These are phyloP conservation scores for Calonectria honghensis DNA, from an alignment of 2,329 filamentous ascomycete genomes.

Conservation along the genomic window DNA sequence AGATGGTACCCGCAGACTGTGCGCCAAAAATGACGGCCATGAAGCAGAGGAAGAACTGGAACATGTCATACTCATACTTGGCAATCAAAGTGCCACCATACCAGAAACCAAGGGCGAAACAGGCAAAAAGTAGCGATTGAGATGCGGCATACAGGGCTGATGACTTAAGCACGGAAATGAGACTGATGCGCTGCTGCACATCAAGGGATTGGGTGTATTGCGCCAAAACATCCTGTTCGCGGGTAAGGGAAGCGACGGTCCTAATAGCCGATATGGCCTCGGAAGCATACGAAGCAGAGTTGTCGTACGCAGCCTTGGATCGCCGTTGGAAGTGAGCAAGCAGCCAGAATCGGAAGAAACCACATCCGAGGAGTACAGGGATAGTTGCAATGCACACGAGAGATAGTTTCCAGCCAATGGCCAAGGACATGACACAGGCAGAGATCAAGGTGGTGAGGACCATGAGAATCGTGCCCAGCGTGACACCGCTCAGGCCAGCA, in stretches of 20 bases:
- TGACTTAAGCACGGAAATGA: slow-evolving; percentile 85
- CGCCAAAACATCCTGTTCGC: slow-evolving; percentile 86
- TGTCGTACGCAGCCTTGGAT: slow-evolving; percentile 86
- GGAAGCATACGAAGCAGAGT: slow-evolving; percentile 90
- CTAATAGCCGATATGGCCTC: slow-evolving; percentile 96
- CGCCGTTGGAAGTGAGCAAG: slow-evolving; percentile 86
- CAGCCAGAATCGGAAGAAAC: slow-evolving; percentile 92
- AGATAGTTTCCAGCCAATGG: slow-evolving; percentile 90
- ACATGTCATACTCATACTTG: slow-evolving; percentile 81
- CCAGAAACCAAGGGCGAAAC: slow-evolving; percentile 93
- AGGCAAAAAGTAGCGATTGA: slow-evolving; percentile 89
- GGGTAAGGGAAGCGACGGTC: slow-evolving; percentile 92
- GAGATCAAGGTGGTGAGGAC: slow-evolving; percentile 87
- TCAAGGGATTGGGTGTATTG: slow-evolving; percentile 82
- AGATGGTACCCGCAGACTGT: slow-evolving; percentile 92
- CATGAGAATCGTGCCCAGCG: slow-evolving; percentile 89
- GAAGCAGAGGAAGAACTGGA: slow-evolving; percentile 96
- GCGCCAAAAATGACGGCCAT: slow-evolving; percentile 91
- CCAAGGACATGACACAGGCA: slow-evolving; percentile 81
- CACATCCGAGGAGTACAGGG: slow-evolving; percentile 84
- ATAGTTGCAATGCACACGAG: slow-evolving; percentile 88
- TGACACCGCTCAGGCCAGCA: slow-evolving; percentile 90
- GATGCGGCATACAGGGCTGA: slow-evolving; percentile 88
- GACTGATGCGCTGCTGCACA: slow-evolving; percentile 78
- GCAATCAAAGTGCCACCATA: slow-evolving; percentile 88